These are phyloP conservation scores for Anisodus acutangulus DNA, from an alignment of 257 asterid genomes.

Conservation along the genomic window DNA sequence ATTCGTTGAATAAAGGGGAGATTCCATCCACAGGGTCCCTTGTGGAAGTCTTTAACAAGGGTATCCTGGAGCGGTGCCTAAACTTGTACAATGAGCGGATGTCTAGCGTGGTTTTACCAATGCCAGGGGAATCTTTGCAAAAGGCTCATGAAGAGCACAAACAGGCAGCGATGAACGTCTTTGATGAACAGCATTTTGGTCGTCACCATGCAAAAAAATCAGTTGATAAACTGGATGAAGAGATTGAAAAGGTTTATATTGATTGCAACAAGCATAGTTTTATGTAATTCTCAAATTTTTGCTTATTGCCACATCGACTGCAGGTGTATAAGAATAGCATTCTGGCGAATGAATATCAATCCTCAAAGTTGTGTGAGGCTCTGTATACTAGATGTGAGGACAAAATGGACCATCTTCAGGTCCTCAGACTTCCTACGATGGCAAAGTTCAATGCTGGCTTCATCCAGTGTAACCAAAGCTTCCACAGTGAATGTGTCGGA, in stretches of 20 bases:
- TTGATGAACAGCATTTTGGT: constrained; percentile 97
- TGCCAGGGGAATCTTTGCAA: constrained; percentile 65
- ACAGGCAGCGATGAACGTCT: constrained; percentile 65
- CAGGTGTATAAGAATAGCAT: constrained; percentile 72
- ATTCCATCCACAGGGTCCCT: constrained; percentile 99
- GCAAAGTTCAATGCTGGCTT: constrained; percentile 98
- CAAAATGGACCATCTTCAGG: constrained; percentile 97
- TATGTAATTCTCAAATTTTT: constrained; percentile 18
- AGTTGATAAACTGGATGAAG: constrained; percentile 80
- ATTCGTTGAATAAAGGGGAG: constrained; percentile 98
- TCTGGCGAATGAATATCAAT: constrained; percentile 77
- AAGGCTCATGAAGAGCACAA: constrained; percentile 66
- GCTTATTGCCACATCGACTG: constrained; percentile 41
- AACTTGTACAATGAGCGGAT: constrained; percentile 63
- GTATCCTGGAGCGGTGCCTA: constrained; percentile 80
- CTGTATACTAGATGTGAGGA: constrained; percentile 87
- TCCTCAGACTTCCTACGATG: constrained; percentile 96
- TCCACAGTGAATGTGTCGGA: constrained; percentile 84
- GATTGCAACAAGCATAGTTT: constrained; percentile 12
- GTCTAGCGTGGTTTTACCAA: constrained; percentile 64
- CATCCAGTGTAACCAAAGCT: constrained; percentile 89
- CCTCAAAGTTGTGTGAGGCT: constrained; percentile 89
- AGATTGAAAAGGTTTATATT: constrained; percentile 69
- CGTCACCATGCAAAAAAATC: constrained; percentile 91
- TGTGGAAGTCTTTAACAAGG: constrained; percentile 95